A percentile compares a stretch with the other conserved stretches of the same genome.
These are phyloP conservation scores for Pseudogymnoascus sp. DNA, from an alignment of 2,329 filamentous ascomycete genomes.

Conservation along the genomic window DNA sequence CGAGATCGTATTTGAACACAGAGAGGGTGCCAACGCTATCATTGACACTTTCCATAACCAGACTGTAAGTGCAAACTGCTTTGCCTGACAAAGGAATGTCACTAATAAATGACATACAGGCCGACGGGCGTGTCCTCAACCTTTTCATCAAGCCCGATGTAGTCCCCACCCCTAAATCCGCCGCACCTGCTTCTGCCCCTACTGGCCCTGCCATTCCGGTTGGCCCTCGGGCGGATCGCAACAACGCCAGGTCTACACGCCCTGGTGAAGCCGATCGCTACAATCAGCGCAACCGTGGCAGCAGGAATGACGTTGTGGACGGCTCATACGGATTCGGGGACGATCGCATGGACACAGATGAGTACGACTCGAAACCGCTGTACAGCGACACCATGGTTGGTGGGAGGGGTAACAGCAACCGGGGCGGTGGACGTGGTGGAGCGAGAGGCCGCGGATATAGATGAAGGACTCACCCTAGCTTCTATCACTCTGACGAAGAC, in stretches of 20 bases:
- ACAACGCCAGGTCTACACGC: slow-evolving; percentile 15
- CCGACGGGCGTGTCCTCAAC: slow-evolving; percentile 65
- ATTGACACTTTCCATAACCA: slow-evolving; percentile 72
- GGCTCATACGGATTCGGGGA: slow-evolving; percentile 28
- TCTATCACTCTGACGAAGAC: neutral
- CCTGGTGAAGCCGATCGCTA: slow-evolving; percentile 21
- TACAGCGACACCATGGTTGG: slow-evolving; percentile 28
- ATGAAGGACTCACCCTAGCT: slow-evolving; percentile 14
- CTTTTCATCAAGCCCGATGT: slow-evolving; percentile 58
- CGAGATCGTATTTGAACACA: slow-evolving; percentile 66
- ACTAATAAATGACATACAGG: slow-evolving; percentile 36
- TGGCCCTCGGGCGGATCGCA: slow-evolving; percentile 24
- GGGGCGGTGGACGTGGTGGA: slow-evolving; percentile 18
- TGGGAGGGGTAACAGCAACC: slow-evolving; percentile 14
- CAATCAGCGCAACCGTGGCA: slow-evolving; percentile 17
- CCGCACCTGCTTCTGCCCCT: slow-evolving; percentile 10
- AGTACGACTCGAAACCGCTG: slow-evolving; percentile 17
- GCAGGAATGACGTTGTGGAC: slow-evolving; percentile 26
- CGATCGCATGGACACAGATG: slow-evolving; percentile 28
- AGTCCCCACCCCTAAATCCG: neutral
- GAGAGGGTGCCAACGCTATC: slow-evolving; percentile 64
- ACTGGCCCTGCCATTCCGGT: slow-evolving; percentile 18
- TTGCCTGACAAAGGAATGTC: neutral
- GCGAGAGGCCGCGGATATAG: slow-evolving; percentile 18
- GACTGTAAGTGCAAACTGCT: slow-evolving; percentile 45